Evolutionary conservation across 2,329 filamentous ascomycete species (phyloP).

Genomic region (Periconia sp.): DNA sequence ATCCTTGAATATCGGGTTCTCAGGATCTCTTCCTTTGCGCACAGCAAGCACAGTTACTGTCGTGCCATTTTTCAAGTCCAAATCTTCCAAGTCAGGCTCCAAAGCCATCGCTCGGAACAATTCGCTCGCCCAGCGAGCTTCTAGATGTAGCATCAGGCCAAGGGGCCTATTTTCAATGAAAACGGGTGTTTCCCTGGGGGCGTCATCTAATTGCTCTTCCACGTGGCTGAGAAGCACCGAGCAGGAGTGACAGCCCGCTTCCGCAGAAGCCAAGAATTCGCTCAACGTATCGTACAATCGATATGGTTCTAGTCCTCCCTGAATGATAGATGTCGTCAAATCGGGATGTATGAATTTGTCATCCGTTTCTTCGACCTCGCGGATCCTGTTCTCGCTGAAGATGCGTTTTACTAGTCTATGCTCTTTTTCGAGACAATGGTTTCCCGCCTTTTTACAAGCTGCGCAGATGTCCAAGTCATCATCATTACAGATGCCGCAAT

Average conservation of each 20-base stretch:
- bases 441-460: background rate
- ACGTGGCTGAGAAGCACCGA: background rate
- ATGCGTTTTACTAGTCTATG: background rate
- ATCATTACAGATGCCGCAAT: constrained; percentile 1
- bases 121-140: no score
- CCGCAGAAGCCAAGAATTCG: background rate
- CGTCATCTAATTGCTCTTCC: background rate
- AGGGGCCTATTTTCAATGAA: no score
- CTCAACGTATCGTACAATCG: background rate
- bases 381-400: background rate
- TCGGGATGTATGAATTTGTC: background rate
- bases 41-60: no score
- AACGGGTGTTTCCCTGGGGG: background rate
- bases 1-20: no score
- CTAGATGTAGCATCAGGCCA: no score
- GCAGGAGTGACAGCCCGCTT: background rate
- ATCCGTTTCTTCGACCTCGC: background rate
- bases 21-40: no score
- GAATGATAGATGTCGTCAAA: background rate
- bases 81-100: no score
- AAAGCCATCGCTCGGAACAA: no score
- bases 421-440: background rate
- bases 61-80: no score
- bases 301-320: background rate
- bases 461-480: background rate